These are phyloP conservation scores for Amauroascus niger DNA, from an alignment of 2,329 filamentous ascomycete species.

Conservation along the genomic window DNA sequence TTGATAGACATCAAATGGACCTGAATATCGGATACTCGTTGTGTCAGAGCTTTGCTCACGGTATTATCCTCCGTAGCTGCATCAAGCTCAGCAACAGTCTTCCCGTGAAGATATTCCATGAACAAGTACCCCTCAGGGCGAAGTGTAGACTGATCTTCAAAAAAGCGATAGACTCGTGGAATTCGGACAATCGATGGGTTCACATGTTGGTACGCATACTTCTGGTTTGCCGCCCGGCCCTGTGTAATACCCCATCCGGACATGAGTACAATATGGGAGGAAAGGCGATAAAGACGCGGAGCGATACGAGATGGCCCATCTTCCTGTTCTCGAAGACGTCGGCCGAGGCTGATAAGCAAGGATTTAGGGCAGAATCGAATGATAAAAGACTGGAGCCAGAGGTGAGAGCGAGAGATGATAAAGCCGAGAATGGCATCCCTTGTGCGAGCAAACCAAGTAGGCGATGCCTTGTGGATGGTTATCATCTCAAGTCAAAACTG, in stretches of 20 bases:
- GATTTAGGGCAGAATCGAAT: slow-evolving; percentile 7
- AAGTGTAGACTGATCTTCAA: neutral
- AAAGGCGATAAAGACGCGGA: neutral
- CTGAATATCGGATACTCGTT: slow-evolving; percentile 15
- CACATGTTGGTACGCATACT: slow-evolving; percentile 15
- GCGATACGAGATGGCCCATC: neutral
- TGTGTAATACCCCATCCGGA: neutral
- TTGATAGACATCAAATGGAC: slow-evolving; percentile 11
- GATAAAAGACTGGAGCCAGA: slow-evolving; percentile 7
- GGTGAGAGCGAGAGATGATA: slow-evolving; percentile 4
- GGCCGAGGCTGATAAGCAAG: slow-evolving; percentile 9
- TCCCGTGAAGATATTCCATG: slow-evolving; percentile 16
- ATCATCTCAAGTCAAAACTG: neutral
- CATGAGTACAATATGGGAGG: slow-evolving; percentile 3
- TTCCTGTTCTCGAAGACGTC: slow-evolving; percentile 7
- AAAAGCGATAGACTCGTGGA: slow-evolving; percentile 16
- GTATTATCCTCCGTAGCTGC: neutral
- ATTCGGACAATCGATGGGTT: slow-evolving; percentile 16
- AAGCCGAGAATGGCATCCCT: slow-evolving; percentile 7
- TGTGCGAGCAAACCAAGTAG: slow-evolving; percentile 8
- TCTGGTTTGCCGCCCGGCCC: neutral
- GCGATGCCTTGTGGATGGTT: slow-evolving; percentile 5
- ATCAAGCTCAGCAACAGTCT: slow-evolving; percentile 13
- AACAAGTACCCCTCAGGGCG: slow-evolving; percentile 15
- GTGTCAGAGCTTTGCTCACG: slow-evolving; percentile 10